Evolutionary conservation across 2,329 filamentous ascomycete genomes (phyloP).

Genomic region (Trichoderma koningiopsis): DNA sequence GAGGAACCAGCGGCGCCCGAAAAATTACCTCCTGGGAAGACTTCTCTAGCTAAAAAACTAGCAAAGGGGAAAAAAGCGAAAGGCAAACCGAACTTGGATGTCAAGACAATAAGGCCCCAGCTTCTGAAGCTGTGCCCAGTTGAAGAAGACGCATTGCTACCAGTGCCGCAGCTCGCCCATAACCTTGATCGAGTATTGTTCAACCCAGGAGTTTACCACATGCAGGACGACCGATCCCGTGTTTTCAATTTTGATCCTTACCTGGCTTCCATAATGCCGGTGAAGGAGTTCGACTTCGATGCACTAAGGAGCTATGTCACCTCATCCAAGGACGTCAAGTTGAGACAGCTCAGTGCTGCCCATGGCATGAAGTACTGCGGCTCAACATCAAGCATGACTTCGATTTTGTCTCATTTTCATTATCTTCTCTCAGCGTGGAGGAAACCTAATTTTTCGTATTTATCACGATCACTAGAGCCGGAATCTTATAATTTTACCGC

Average conservation of each 20-base stretch:
- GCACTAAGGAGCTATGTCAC: slow-evolving; percentile 86
- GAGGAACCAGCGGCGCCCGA: background rate
- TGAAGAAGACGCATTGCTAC: slow-evolving; percentile 37
- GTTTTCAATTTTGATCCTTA: slow-evolving; percentile 99
- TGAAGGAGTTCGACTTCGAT: slow-evolving; percentile 88
- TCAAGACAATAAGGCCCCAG: slow-evolving; percentile 36
- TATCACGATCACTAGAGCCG: slow-evolving; percentile 68
- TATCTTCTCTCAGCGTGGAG: slow-evolving; percentile 87
- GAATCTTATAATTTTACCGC: slow-evolving; percentile 69
- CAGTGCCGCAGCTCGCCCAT: slow-evolving; percentile 66
- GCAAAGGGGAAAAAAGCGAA: background rate
- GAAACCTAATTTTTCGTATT: slow-evolving; percentile 62
- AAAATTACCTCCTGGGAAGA: background rate
- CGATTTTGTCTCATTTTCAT: slow-evolving; percentile 86
- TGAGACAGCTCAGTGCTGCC: slow-evolving; percentile 68
- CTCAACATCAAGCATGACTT: slow-evolving; percentile 96
- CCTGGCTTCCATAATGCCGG: slow-evolving; percentile 88
- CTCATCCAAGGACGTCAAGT: slow-evolving; percentile 77
- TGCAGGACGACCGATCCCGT: slow-evolving; percentile 83
- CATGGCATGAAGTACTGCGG: slow-evolving; percentile 81
- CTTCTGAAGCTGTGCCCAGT: slow-evolving; percentile 37
- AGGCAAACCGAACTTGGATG: slow-evolving; percentile 28
- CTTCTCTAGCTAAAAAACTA: slow-evolving; percentile 4
- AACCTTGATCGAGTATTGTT: slow-evolving; percentile 89
- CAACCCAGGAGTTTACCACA: slow-evolving; percentile 87